Base-by-base conservation (phyloP, 768 basidiomycete species). In the Boletus sp. region DNA sequence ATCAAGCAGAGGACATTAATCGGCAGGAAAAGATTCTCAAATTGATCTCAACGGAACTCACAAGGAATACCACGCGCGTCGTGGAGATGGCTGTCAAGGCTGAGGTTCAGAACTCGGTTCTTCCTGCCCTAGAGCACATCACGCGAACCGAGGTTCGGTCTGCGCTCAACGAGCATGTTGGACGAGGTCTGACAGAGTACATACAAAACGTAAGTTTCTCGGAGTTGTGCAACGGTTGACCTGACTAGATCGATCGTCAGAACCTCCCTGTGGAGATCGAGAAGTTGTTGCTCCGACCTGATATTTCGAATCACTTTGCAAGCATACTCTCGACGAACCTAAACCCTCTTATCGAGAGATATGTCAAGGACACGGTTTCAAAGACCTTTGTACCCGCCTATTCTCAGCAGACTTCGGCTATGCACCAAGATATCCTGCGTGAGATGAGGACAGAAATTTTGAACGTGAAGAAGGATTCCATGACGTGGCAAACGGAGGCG, bases 21-120 rank as follows among this genome's bases (percentile, higher is more conserved):
- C 83, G 91, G 14, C 90, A 94, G 70, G 92, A 94, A 73, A 91
- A 88, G 70, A 90, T 93, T 56, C 75, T 93, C 64, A 93, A 93
- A 73, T 75, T 93, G 50, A 92, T 93, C 60, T 93, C 90, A 23
- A 88, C 82, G 2, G 89, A 92, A 70, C 77, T 93, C 47, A 92
- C 88, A 9, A 84, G 88, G 72, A 93, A 93, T 61, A 93, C 91
- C 11, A 90, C 90, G 10, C 82, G 90, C 13, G 88, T 93, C 45
- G 92, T 94, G 41, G 92, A 94, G 74, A 80, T 87, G 79, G 92
- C 90, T 14, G 87, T 93, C 64, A 92, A 91, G 75, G 78, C 75
- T 49, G 91, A 93, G 67, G 87, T 93, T 15, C 90, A 90, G 67
- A 86, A 79, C 62, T 90, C 89, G 0, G 88, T 94, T 13, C 75